phyloP scores from a whole-genome alignment of 176 grass and related monocot species.

The Aegilops umbellulata region DNA sequence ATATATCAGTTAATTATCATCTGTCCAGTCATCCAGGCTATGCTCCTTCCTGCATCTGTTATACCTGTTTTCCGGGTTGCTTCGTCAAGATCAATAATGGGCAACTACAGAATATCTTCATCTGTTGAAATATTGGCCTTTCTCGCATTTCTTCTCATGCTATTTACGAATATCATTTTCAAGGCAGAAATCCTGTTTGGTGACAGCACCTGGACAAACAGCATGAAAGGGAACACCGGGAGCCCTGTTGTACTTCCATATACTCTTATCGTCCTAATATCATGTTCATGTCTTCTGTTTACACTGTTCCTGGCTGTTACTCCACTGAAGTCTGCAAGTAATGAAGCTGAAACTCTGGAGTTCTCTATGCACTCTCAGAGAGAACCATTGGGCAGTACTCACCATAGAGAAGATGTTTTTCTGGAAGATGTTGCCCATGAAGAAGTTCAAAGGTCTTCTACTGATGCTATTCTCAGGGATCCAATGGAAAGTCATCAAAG shows the following conservation, averaged over 20 bases:
- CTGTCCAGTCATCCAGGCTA: constrained; percentile 92
- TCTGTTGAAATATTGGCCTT: constrained; percentile 81
- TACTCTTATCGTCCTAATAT: constrained; percentile 54
- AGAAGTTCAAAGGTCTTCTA: constrained; percentile 57
- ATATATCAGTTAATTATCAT: constrained; percentile 89
- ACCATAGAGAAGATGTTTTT: constrained; percentile 44
- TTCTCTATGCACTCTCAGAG: constrained; percentile 31
- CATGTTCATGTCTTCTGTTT: constrained; percentile 61
- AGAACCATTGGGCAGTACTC: constrained; percentile 24
- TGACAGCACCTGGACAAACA: constrained; percentile 82
- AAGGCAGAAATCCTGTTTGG: constrained; percentile 86
- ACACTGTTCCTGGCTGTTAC: constrained; percentile 84
- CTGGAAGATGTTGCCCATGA: constrained; percentile 41
- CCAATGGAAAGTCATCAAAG: constrained; percentile 25
- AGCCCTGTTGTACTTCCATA: constrained; percentile 64
- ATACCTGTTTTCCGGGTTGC: constrained; percentile 88
- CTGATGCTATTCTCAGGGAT: constrained; percentile 36
- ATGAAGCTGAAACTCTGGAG: constrained; percentile 46
- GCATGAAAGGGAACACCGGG: constrained; percentile 70
- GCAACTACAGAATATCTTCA: constrained; percentile 66
- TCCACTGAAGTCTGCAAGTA: constrained; percentile 82
- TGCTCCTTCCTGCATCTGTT: constrained; percentile 85
- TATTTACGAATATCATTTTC: constrained; percentile 88
- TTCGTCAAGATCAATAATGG: constrained; percentile 92
- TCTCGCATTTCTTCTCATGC: constrained; percentile 79